Evolutionary conservation across 2,329 filamentous ascomycete genomes (phyloP).

Genomic region (Monosporascus sp.): DNA sequence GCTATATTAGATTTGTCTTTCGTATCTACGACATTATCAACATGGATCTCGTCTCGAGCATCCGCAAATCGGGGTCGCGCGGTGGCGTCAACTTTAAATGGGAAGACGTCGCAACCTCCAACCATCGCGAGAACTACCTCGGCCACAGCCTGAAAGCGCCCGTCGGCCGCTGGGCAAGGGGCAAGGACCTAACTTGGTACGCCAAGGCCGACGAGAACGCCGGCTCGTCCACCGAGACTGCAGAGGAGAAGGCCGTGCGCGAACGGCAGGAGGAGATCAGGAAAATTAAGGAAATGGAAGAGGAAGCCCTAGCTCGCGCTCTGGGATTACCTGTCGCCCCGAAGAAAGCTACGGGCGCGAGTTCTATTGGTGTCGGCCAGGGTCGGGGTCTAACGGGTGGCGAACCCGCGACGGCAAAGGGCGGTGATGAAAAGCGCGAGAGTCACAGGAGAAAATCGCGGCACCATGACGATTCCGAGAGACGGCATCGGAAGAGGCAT

Average conservation of each 20-base stretch:
- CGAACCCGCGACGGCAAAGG: slow-evolving; percentile 10
- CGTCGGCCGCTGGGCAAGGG: slow-evolving; percentile 87
- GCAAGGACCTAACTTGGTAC: slow-evolving; percentile 63
- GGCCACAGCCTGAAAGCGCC: slow-evolving; percentile 90
- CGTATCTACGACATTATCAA: neutral
- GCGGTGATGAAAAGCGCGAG: slow-evolving; percentile 15
- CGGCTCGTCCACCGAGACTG: slow-evolving; percentile 48
- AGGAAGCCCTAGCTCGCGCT: slow-evolving; percentile 81
- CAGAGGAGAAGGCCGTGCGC: slow-evolving; percentile 53
- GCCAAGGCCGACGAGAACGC: slow-evolving; percentile 52
- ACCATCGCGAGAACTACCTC: slow-evolving; percentile 84
- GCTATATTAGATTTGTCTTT: neutral
- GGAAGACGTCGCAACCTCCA: slow-evolving; percentile 84
- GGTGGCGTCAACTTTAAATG: slow-evolving; percentile 95
- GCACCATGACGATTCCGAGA: slow-evolving; percentile 26
- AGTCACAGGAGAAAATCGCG: slow-evolving; percentile 14
- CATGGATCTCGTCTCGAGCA: slow-evolving; percentile 91
- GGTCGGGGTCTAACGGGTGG: slow-evolving; percentile 25
- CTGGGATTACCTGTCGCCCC: slow-evolving; percentile 71
- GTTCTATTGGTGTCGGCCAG: slow-evolving; percentile 58
- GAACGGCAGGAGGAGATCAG: slow-evolving; percentile 73
- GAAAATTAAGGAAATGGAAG: slow-evolving; percentile 83
- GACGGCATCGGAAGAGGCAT: slow-evolving; percentile 29
- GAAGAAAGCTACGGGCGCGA: slow-evolving; percentile 55
- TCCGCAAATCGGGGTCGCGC: slow-evolving; percentile 85